Evolutionary conservation across 1,284 basidiomycete species (phyloP).

Genomic region (Athelia psychrophila): DNA sequence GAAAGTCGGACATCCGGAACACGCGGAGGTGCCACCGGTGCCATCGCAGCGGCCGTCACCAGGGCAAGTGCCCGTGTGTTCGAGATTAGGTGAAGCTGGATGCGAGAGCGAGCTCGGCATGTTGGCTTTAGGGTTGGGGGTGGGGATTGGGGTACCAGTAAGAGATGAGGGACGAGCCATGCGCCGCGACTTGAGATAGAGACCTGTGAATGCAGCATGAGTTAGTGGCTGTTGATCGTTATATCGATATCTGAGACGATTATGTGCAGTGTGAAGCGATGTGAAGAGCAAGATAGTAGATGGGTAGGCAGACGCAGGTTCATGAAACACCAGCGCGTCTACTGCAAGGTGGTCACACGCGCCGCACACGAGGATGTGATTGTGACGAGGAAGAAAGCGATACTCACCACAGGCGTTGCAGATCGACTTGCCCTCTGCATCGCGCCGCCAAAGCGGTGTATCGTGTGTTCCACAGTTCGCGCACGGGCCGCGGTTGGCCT

Average conservation of each 20-base stretch:
- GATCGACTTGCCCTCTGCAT: slow-evolving; percentile 74
- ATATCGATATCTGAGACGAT: too few relatives aligned
- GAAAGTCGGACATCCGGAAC: slow-evolving; percentile 91
- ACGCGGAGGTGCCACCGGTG: slow-evolving; percentile 87
- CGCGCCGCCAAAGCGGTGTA: slow-evolving; percentile 82
- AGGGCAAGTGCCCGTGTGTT: slow-evolving; percentile 78
- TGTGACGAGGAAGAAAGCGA: slow-evolving; percentile 21
- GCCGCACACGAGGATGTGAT: slow-evolving; percentile 17
- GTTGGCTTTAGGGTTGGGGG: slow-evolving; percentile 6
- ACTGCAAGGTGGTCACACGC: background rate
- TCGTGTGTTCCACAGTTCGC: slow-evolving; percentile 70
- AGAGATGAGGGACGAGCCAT: slow-evolving; percentile 51
- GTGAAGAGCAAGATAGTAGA: slow-evolving; percentile 13
- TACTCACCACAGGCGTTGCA: slow-evolving; percentile 87
- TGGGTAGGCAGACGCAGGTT: slow-evolving; percentile 3
- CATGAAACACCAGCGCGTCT: background rate
- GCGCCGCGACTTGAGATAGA: slow-evolving; percentile 68
- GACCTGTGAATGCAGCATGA: slow-evolving; percentile 41
- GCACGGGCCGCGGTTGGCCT: slow-evolving; percentile 38
- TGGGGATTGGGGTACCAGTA: slow-evolving; percentile 36
- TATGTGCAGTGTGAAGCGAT: slow-evolving; percentile 11
- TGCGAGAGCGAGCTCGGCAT: background rate
- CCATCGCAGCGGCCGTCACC: slow-evolving; percentile 96
- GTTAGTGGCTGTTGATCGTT: background rate
- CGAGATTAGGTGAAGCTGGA: slow-evolving; percentile 1